Base-by-base conservation (phyloP, 1,139 yeast genomes). In the Debaryomycetaceae sp. region DNA sequence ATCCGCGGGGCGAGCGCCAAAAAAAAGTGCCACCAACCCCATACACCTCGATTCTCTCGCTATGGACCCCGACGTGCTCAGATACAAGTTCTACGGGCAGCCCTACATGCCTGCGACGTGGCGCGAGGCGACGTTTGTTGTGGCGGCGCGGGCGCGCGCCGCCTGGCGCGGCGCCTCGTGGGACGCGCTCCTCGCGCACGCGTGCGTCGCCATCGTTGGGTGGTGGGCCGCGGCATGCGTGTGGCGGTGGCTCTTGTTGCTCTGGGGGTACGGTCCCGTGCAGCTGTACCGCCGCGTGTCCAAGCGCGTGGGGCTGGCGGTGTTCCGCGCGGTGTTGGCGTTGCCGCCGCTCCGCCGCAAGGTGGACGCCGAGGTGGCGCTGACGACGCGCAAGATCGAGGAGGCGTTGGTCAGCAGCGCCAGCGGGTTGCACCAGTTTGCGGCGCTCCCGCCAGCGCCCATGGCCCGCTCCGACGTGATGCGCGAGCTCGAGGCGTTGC, bases 301-400 rank as follows among this genome's bases (percentile, higher is more conserved):
- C 25, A 26, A 34, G 2, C 22, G 19, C 2, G 18, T 49, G 3
- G 39, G 50, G 4, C 56, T 48, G 26, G 25, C 31, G 2, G 17
- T 58, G 0, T 69, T 72, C 39, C 35, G 37, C 11, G 22, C 55
- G 13, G 27, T 79, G 3, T 52, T 79, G 35, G 45, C 55, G 2
- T 51, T 79, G 3, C 89, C 93, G 2, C 67, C 75, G 0, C 42
- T 83, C 21, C 71, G 62, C 37, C 46, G 56, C 3, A 75, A 75
- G 46, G 78, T 85, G 4, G 79, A 81, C 27, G 46, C 53, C 13
- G 91, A 88, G 49, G 67, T 89, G 10, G 42, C 40, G 9, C 59
- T 61, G 26, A 73, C 76, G 0, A 52, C 73, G 7, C 48, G 38
- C 0, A 61, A 65, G 28, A 60, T 89, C 28, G 84, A 85, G 39